These are phyloP conservation scores for Pelargonium citronellum DNA, from an alignment of 441 rosid species.

Conservation along the genomic window DNA sequence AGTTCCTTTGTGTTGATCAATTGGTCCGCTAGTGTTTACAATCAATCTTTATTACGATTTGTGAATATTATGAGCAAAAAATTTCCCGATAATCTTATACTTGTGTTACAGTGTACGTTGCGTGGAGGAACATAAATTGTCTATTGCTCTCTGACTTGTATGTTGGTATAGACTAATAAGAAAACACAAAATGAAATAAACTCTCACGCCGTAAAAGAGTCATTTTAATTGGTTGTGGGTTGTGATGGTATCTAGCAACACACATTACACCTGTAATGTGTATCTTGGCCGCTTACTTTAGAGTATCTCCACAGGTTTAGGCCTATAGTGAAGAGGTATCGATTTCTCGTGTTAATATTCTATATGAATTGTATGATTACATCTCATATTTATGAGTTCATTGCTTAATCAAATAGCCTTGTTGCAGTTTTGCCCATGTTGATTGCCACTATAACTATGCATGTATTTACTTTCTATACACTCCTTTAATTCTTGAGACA, in stretches of 20 bases:
- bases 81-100: no score
- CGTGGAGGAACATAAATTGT: no score
- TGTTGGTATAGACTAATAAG: no score
- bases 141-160: no score
- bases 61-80: no score
- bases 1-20: slow-evolving; percentile 11
- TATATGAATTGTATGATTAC: neutral
- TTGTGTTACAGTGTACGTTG: no score
- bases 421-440: neutral
- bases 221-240: no score
- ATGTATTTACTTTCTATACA: neutral
- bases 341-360: neutral
- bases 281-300: neutral
- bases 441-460: neutral
- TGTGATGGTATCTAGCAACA: no score
- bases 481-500: no score
- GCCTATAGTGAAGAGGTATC: neutral
- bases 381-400: neutral
- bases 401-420: neutral
- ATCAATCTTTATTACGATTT: no score
- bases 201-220: no score
- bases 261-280: neutral
- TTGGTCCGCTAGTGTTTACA: neutral
- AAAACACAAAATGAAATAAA: no score
- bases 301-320: neutral